These are phyloP conservation scores for Pichia sorboxylosa DNA, from an alignment of 1,139 yeast species.

Conservation along the genomic window DNA sequence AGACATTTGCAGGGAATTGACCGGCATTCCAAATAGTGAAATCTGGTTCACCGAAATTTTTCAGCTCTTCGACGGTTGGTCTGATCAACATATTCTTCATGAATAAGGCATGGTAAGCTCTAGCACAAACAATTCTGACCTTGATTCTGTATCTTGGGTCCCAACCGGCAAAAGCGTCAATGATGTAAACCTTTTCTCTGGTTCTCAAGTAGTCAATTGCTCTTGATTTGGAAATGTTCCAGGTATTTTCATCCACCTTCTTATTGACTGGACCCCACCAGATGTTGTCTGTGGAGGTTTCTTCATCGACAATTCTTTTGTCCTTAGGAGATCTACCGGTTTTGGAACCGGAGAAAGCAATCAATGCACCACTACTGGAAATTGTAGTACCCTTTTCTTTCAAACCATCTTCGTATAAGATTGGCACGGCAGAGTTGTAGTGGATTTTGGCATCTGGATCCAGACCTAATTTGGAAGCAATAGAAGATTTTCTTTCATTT, in stretches of 20 bases:
- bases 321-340: conserved; percentile 99
- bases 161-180: conserved; percentile 98
- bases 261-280: conserved; percentile 99
- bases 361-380: conserved; percentile 86
- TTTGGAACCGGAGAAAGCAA: conserved; percentile 92
- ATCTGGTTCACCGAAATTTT: conserved; percentile 91
- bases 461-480: conserved; percentile 26
- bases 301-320: conserved; percentile 95
- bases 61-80: conserved; percentile 84
- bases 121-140: conserved; percentile 93
- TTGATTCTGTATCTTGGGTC: conserved; percentile 96
- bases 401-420: conserved; percentile 89
- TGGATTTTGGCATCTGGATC: conserved; percentile 42
- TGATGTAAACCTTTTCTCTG: conserved; percentile 85
- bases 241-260: conserved; percentile 86
- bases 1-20: conserved; percentile 95
- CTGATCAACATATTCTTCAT: conserved; percentile 97
- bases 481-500: conserved; percentile 19
- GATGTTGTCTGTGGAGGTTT: conserved; percentile 65
- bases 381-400: conserved; percentile 86
- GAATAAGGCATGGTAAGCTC: conserved; percentile 96
- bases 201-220: conserved; percentile 96
- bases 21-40: conserved; percentile 98
- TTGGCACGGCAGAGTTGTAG: conserved; percentile 91
- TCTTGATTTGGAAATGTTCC: conserved; percentile 94